Base-by-base conservation (phyloP, 2,329 filamentous ascomycete genomes). In the Volutella citrinella region DNA sequence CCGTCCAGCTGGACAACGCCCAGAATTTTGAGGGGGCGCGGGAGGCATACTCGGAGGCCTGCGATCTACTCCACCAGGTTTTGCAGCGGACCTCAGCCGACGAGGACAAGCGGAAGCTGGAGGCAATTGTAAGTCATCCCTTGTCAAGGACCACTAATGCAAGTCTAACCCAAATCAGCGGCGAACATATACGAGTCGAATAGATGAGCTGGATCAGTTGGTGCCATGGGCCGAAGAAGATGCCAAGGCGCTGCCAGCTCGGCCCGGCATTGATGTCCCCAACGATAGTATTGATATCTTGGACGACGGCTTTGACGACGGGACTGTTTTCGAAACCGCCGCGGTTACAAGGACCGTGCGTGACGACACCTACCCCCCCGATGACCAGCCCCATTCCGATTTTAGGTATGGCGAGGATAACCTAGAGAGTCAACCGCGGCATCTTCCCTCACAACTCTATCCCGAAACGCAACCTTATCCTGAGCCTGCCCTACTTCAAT, bases 1-100 rank as follows among this genome's bases (percentile, higher is more conserved):
- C 93, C 15, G 93, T 98, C 17, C 77, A 96, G 48, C 76, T 98
- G 24, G 93, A 98, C 64, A 97, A 96, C 74, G 89, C 88, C 11
- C 87, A 93, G 54, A 95, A 97, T 55, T 91, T 93, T 44, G 87
- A 91, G 58, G 89, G 87, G 24, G 93, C 93, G 13, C 82, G 94
- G 56, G 80, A 88, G 52, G 89, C 91, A 11, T 98, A 98, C 58
- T 73, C 78, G 10, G 93, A 98, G 63, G 93, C 94, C 5, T 98
- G 93, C 57, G 78, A 82, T 35, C 70, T 98, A 39, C 68, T 98
- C 34, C 84, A 91, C 48, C 82, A 94, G 53, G 93, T 98, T 5
- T 84, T 98, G 66, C 69, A 82, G 37, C 80, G 87, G 51, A 96
- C 88, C 38, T 82, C 82, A 10, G 87, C 83, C 7, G 82, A 90